A percentile compares a stretch with the other conserved stretches of the same genome.
Conservation (phyloP, 2,329 filamentous ascomycete genomes). For the Phoma sp. region DNA sequence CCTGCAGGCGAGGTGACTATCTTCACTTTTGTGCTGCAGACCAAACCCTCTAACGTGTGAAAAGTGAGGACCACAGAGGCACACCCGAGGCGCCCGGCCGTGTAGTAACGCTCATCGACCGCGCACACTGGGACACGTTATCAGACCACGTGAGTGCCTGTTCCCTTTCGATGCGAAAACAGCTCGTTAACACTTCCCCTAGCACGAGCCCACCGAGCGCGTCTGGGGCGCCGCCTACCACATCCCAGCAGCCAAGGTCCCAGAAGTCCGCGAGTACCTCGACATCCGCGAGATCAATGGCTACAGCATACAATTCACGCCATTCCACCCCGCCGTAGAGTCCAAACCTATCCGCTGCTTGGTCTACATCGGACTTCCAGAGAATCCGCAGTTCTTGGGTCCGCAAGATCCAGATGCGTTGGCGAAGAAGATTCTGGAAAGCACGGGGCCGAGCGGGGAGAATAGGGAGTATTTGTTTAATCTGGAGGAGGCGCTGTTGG, state of each 20-base stretch:
- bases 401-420: constrained; percentile 79
- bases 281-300: constrained; percentile 98
- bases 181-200: background rate
- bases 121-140: constrained; percentile 80
- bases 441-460: constrained; percentile 81
- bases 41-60: constrained; percentile 12
- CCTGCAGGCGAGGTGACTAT: constrained; percentile 43
- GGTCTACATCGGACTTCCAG: constrained; percentile 93
- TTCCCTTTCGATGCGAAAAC: background rate
- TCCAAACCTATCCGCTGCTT: constrained; percentile 59
- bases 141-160: constrained; percentile 61
- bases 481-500: constrained; percentile 76
- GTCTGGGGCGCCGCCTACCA: constrained; percentile 96
- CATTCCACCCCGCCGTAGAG: constrained; percentile 70
- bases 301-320: constrained; percentile 90
- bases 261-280: constrained; percentile 85
- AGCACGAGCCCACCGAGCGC: constrained; percentile 59
- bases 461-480: constrained; percentile 89
- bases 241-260: constrained; percentile 73
- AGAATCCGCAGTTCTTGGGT: constrained; percentile 90
- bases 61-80: constrained; percentile 90
- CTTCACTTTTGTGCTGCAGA: background rate
- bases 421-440: constrained; percentile 79
- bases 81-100: constrained; percentile 86
- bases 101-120: constrained; percentile 90